Evolutionary conservation across 768 basidiomycete genomes (phyloP).

Genomic region (Cystofilobasidium macerans): DNA sequence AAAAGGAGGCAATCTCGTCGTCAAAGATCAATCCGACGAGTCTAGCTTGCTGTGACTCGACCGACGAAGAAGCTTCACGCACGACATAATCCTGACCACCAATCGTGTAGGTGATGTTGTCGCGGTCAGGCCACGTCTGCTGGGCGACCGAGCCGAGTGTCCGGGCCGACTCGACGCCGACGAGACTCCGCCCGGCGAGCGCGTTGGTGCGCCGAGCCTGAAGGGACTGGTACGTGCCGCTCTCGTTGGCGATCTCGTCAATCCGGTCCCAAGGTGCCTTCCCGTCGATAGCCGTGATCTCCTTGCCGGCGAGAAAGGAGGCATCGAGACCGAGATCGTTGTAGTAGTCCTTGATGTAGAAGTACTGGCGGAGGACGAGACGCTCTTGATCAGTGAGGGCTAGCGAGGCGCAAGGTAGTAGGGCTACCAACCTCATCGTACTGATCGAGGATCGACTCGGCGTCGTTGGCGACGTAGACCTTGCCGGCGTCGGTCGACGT

Average conservation of each 20-base stretch:
- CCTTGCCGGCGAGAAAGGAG: constrained; percentile 5
- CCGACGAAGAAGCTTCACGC: too few relatives aligned
- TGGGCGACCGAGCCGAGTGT: constrained; percentile 4
- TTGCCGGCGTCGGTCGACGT: background rate
- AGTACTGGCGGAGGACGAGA: background rate
- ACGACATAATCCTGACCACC: background rate
- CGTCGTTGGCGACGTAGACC: constrained; percentile 8
- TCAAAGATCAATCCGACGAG: background rate
- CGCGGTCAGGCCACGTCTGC: constrained; percentile 10
- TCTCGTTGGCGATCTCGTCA: constrained; percentile 19
- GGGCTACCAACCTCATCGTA: background rate
- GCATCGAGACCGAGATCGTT: background rate
- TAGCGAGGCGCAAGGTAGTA: background rate
- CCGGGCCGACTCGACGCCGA: background rate
- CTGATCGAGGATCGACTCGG: background rate
- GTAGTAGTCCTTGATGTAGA: constrained; percentile 5
- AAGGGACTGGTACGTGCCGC: constrained; percentile 2
- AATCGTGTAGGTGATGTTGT: constrained; percentile 16
- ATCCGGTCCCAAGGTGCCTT: constrained; percentile 10
- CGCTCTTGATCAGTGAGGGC: background rate
- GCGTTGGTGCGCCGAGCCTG: background rate
- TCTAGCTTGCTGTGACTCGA: too few relatives aligned
- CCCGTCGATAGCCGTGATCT: constrained; percentile 10
- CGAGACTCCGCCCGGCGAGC: background rate
- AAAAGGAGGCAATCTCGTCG: too few relatives aligned